Evolutionary conservation across 73 alveolate species (phyloP).

Genomic region (Loxodes magnus): DNA sequence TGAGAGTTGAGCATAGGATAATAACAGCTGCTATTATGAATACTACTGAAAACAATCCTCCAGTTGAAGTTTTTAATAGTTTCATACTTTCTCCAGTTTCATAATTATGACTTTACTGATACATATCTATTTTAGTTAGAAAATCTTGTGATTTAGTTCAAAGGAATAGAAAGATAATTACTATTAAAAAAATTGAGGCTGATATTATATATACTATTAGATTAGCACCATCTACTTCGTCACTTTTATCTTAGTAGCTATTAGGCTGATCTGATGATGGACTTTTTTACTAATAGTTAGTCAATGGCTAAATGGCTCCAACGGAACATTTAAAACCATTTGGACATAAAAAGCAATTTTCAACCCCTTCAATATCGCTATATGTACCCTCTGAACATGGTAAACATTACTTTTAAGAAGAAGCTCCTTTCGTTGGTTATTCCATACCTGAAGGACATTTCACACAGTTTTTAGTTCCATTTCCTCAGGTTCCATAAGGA

Average conservation of each 20-base stretch:
- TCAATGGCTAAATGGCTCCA: not conserved
- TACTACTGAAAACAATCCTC: not conserved
- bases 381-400: not conserved
- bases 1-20: not conserved
- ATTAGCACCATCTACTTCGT: not conserved
- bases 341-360: not conserved
- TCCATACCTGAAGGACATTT: not conserved
- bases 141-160: not conserved
- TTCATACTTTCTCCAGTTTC: not conserved
- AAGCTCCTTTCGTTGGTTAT: not conserved
- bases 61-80: not conserved
- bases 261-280: not conserved
- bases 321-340: not conserved
- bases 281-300: not conserved
- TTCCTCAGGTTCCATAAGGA: not conserved
- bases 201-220: not conserved
- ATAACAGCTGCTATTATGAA: not conserved
- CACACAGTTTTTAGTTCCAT: not conserved
- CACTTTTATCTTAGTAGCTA: not conserved
- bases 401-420: not conserved
- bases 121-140: not conserved
- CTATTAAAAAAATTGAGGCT: not conserved
- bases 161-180: not conserved
- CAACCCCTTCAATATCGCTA: not conserved
- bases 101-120: not conserved